Conservation (phyloP, 208 protist genomes). For the Acanthamoeba castellanii region DNA sequence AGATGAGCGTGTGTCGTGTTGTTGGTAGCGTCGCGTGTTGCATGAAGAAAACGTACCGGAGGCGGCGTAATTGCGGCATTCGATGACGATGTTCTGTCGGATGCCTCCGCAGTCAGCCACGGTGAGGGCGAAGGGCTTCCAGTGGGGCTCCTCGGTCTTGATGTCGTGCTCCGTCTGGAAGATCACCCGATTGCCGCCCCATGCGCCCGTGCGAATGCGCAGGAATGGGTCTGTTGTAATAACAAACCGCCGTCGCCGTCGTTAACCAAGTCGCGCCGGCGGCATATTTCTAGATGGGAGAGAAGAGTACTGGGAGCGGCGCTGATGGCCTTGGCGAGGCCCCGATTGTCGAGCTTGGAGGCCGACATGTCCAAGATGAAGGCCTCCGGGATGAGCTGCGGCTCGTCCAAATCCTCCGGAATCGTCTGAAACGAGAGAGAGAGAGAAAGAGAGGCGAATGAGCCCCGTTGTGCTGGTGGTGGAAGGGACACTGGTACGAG, state of each 20-base stretch:
- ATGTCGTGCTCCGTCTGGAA: slow-evolving; percentile 43
- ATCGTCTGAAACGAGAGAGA: background rate
- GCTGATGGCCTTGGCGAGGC: slow-evolving; percentile 14
- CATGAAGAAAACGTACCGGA: background rate
- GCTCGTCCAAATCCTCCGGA: slow-evolving; percentile 22
- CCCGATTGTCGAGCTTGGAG: background rate
- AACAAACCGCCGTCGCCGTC: too few species aligned
- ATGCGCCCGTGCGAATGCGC: background rate
- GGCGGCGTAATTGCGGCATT: background rate
- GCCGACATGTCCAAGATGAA: slow-evolving; percentile 30
- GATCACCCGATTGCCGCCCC: slow-evolving; percentile 12
- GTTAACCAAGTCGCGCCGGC: background rate
- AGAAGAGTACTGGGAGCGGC: background rate
- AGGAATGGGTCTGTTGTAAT: background rate
- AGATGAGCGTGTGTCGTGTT: background rate
- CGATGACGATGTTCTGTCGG: slow-evolving; percentile 4
- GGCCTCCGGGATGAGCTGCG: slow-evolving; percentile 4
- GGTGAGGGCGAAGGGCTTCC: slow-evolving; percentile 26
- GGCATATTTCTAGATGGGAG: background rate
- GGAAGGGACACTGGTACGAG: background rate
- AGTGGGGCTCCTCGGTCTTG: slow-evolving; percentile 42
- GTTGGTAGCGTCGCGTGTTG: background rate
- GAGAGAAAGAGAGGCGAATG: background rate
- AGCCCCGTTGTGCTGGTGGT: background rate
- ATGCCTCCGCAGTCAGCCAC: slow-evolving; percentile 8